A percentile compares a stretch with the other conserved stretches of the same genome.
phyloP scores from a whole-genome alignment of 805 yeast species.

The Yarrowia porcina region DNA sequence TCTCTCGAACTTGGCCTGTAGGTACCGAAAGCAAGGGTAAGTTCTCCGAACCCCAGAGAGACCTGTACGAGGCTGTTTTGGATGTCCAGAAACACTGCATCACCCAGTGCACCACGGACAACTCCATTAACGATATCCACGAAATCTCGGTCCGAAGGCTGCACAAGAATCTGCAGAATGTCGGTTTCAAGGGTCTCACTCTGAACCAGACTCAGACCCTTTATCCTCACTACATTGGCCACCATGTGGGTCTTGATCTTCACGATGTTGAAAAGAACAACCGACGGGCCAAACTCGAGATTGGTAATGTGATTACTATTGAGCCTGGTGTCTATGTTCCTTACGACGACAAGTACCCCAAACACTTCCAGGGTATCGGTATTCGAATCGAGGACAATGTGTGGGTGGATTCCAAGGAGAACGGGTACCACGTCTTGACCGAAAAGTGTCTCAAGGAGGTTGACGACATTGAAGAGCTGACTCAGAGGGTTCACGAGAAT shows the following conservation, averaged over 20 bases:
- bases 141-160: constrained; percentile 58
- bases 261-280: constrained; percentile 43
- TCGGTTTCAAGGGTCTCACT: constrained; percentile 54
- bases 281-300: constrained; percentile 50
- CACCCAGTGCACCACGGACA: constrained; percentile 54
- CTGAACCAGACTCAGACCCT: constrained; percentile 41
- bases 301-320: constrained; percentile 84
- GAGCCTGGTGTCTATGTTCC: constrained; percentile 97
- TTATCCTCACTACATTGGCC: constrained; percentile 96
- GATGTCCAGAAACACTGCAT: constrained; percentile 79
- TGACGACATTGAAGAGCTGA: constrained; percentile 59
- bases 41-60: constrained; percentile 76
- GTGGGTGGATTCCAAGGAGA: constrained; percentile 71
- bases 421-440: constrained; percentile 59
- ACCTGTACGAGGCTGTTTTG: constrained; percentile 82
- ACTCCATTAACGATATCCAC: constrained; percentile 73
- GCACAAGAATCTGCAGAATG: constrained; percentile 61
- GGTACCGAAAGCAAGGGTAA: constrained; percentile 45
- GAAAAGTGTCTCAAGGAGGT: constrained; percentile 84
- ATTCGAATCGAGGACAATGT: constrained; percentile 95
- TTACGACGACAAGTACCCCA: constrained; percentile 63
- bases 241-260: constrained; percentile 87
- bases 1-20: constrained; percentile 95
- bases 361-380: constrained; percentile 80
- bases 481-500: no score